phyloP scores from a whole-genome alignment of 1,139 yeast genomes.

The Kazachstania sp. region DNA sequence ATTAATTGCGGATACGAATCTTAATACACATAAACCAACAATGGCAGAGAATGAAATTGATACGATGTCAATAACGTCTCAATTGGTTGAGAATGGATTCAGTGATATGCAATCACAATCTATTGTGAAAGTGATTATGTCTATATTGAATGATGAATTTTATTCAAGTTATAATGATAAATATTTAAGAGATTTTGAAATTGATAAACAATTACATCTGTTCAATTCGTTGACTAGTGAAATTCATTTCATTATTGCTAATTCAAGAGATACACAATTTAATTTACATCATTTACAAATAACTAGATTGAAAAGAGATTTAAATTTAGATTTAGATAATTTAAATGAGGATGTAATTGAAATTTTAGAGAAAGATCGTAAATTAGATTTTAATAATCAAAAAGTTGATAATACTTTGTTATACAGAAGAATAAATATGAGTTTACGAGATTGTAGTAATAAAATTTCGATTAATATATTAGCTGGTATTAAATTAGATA shows the following conservation, averaged over 20 bases:
- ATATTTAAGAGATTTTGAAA: constrained; percentile 57
- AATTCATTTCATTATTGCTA: constrained; percentile 66
- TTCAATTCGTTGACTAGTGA: constrained; percentile 94
- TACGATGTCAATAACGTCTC: constrained; percentile 10
- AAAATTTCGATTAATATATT: constrained; percentile 76
- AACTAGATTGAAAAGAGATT: constrained; percentile 55
- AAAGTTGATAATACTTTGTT: constrained; percentile 75
- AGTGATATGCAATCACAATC: constrained; percentile 46
- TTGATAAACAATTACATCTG: constrained; percentile 78
- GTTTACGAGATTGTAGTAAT: constrained; percentile 77
- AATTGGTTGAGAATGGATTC: constrained; percentile 35
- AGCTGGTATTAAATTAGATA: constrained; percentile 75
- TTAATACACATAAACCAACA: constrained; percentile 19
- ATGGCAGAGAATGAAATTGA: constrained; percentile 23
- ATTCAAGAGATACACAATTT: constrained; percentile 62
- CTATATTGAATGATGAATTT: constrained; percentile 47
- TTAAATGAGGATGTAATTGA: constrained; percentile 61
- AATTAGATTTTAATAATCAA: constrained; percentile 79
- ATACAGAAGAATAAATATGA: constrained; percentile 59
- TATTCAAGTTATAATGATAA: constrained; percentile 45
- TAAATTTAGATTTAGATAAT: constrained; percentile 67
- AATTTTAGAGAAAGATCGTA: constrained; percentile 57
- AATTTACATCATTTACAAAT: constrained; percentile 63
- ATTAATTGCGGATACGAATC: constrained; percentile 23
- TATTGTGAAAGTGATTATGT: constrained; percentile 42